These are phyloP conservation scores for Zygosaccharomyces siamensis DNA, from an alignment of 805 yeast genomes.

Conservation along the genomic window DNA sequence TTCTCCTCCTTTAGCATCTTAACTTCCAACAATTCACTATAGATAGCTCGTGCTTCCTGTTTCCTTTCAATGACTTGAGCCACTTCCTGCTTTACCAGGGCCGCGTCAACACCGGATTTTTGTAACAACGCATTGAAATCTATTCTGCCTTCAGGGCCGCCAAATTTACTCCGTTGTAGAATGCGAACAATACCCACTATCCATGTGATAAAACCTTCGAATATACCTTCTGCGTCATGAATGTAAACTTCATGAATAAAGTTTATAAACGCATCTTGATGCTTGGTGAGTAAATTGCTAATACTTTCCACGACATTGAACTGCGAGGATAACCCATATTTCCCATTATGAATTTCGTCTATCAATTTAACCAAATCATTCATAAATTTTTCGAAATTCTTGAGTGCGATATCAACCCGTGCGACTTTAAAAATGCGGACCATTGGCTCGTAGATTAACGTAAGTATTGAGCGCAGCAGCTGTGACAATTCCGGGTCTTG, in stretches of 20 bases:
- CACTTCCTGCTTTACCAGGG: slow-evolving; percentile 37
- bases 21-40: slow-evolving; percentile 27
- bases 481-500: slow-evolving; percentile 77
- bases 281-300: slow-evolving; percentile 60
- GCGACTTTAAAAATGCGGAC: slow-evolving; percentile 64
- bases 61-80: slow-evolving; percentile 38
- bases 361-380: slow-evolving; percentile 58
- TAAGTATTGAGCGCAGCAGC: slow-evolving; percentile 65
- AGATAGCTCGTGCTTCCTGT: slow-evolving; percentile 33
- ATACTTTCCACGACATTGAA: slow-evolving; percentile 55
- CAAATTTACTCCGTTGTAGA: slow-evolving; percentile 54
- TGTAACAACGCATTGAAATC: slow-evolving; percentile 41
- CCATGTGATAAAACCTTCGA: slow-evolving; percentile 72
- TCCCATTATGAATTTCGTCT: slow-evolving; percentile 45
- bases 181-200: slow-evolving; percentile 59
- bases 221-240: slow-evolving; percentile 68
- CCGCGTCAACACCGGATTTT: slow-evolving; percentile 25
- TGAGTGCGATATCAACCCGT: slow-evolving; percentile 58
- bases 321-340: slow-evolving; percentile 48
- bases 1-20: slow-evolving; percentile 22
- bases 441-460: slow-evolving; percentile 70
- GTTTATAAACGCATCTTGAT: slow-evolving; percentile 64
- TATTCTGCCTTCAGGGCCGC: slow-evolving; percentile 39
- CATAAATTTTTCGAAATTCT: slow-evolving; percentile 60
- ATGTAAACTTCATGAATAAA: slow-evolving; percentile 78